Evolutionary conservation across 768 basidiomycete genomes (phyloP), one percentile per base, ranked within the genome.

Genomic region (Terana coerulea): DNA sequence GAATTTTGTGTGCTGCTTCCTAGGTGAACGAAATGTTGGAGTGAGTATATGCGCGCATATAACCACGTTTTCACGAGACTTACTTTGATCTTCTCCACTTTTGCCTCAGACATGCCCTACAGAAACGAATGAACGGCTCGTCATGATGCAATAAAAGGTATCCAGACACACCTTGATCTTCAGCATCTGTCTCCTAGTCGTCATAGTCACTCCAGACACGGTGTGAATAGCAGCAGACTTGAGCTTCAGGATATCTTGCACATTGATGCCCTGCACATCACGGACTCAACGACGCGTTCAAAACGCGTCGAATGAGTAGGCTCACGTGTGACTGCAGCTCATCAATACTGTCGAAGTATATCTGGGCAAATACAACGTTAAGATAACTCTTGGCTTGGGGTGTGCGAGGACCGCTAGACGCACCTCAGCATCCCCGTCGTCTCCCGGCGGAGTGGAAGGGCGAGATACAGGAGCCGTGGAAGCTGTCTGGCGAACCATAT

Each of bases 21-120:
- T 95, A 39, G 40, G 26, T 19, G 17, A 37, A n/a, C n/a, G 28
- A 25, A 22, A 30, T 14, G 25, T 14, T 17, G 26, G 9, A 29
- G 30, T 15, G 29, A 46, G 40, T 49, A 49, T 44, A 11, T 24
- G 30, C 21, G n/a, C n/a, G 17, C 25, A 14, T 10, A 24, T 37
- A 33, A 34, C 43, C 9, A n/a, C 8, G 33, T 15, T 15, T 62
- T 54, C 7, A 12, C 3, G 34, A 51, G 51, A 49, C 64, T 35
- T 51, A 80, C 92, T 74, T 95, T 95, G 61, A 98, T 90, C 67
- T 98, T 98, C 63, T 98, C 95, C 1, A 98, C 93, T 66, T 98
- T 98, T 0, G 95, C 89, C 60, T 97, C 95, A 3, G 94, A 94
- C 78, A 95, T 86, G 36, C 95, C 95, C 91, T 95, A 51, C 9